These are phyloP conservation scores for Coemansia reversa DNA, from an alignment of 192 early-diverging fungal genomes.

Conservation along the genomic window DNA sequence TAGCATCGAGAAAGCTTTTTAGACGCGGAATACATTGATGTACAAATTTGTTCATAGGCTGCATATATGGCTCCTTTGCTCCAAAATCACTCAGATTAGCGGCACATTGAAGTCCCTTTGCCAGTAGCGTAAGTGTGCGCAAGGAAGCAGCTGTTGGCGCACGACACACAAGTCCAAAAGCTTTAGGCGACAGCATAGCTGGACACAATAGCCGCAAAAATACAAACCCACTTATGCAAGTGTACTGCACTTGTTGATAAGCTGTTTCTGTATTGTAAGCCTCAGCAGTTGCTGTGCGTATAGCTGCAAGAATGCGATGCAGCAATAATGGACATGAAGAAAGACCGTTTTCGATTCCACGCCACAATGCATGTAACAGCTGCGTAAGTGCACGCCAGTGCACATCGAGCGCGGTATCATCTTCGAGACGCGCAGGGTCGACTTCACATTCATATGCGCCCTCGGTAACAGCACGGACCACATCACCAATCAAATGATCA, in stretches of 20 bases:
- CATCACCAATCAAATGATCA: conserved; percentile 64
- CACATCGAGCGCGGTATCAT: conserved; percentile 25
- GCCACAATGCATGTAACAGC: conserved; percentile 52
- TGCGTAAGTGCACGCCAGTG: conserved; percentile 55
- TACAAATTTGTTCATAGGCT: conserved; percentile 64
- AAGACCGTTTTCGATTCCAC: conserved; percentile 51
- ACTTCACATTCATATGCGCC: conserved; percentile 63
- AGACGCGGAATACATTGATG: conserved; percentile 59
- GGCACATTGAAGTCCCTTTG: conserved; percentile 69
- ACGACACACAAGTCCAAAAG: conserved; percentile 67
- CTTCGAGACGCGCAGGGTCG: conserved; percentile 48
- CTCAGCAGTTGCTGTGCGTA: conserved; percentile 18
- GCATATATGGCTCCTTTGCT: conserved; percentile 68
- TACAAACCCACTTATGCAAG: conserved; percentile 65
- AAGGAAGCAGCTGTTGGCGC: conserved; percentile 56
- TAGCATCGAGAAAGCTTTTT: conserved; percentile 63
- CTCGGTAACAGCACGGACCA: conserved; percentile 57
- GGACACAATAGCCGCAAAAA: conserved; percentile 72
- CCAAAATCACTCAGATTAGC: conserved; percentile 68
- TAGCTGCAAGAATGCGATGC: conserved; percentile 36
- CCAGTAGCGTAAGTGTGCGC: conserved; percentile 67
- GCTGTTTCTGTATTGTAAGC: conserved; percentile 20
- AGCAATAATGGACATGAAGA: conserved; percentile 43
- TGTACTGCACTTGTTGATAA: conserved; percentile 33
- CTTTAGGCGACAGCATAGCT: conserved; percentile 68